A percentile compares a stretch with the other conserved stretches of the same genome.
phyloP scores from a whole-genome alignment of 495 filamentous ascomycete genomes.

The Tuber magnatum region DNA sequence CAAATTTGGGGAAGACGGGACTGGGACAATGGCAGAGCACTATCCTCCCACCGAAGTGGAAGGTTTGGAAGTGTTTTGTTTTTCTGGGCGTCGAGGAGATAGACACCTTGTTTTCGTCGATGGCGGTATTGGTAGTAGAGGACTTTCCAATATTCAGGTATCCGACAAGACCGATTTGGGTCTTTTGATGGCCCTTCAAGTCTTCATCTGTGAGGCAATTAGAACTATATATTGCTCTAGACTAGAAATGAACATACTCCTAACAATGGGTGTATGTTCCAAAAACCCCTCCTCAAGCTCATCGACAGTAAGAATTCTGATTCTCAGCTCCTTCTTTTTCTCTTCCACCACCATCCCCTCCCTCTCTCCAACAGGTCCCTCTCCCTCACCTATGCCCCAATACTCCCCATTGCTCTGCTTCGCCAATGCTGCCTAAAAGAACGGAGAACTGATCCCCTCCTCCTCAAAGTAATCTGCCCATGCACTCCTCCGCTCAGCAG shows the following conservation, averaged over 20 bases:
- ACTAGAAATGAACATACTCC: conserved; percentile 42
- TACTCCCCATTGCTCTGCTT: too few species aligned
- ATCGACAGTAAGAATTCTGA: conserved; percentile 79
- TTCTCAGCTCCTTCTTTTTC: conserved; percentile 55
- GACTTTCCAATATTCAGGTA: too few species aligned
- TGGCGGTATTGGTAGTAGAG: conserved; percentile 95
- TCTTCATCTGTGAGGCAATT: conserved; percentile 40
- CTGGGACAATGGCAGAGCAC: conserved; percentile 97
- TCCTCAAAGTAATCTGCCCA: too few species aligned
- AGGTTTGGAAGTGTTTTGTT: conserved; percentile 99
- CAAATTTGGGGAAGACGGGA: conserved; percentile 97
- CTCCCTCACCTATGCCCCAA: conserved; percentile 46
- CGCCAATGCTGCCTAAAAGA: too few species aligned
- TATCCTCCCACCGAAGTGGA: conserved; percentile 80
- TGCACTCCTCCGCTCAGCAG: too few species aligned
- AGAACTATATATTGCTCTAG: background rate
- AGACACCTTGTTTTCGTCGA: conserved; percentile 96
- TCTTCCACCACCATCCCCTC: too few species aligned
- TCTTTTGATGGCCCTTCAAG: conserved; percentile 54
- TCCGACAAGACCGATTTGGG: conserved; percentile 86
- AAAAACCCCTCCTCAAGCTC: conserved; percentile 88
- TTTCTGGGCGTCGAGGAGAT: conserved; percentile 97
- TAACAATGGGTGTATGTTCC: conserved; percentile 56
- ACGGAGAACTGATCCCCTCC: too few species aligned
- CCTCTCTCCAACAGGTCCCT: conserved; percentile 45